Base-by-base conservation (phyloP, 345 rosid species). In the Erysimum cheiranthoides region DNA sequence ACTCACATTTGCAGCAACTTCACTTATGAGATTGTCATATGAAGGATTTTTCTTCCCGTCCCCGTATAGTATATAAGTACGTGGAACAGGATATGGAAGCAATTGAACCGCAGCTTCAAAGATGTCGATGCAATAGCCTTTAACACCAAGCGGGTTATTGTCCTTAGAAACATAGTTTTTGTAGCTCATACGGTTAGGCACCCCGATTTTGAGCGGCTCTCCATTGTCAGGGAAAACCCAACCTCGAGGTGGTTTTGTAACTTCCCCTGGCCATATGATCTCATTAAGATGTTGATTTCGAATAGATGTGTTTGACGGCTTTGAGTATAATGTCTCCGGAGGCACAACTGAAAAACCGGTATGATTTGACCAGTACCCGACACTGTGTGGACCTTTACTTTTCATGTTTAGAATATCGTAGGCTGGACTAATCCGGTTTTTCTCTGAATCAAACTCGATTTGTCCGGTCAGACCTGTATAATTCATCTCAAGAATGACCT, bases 141-240 rank as follows among this genome's bases (percentile, higher is more conserved):
- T 83, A 74, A 87, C 93, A 56, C 99, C 92, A 3, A 79, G 95
- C 2, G 96, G 87, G 53, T 76, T 72, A 8, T 70, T 80, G 62
- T 92, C 98, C 78, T 79, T 85, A 5, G 81, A 62, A 54, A 74
- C 88, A 78, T 83, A 86, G 73, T 90, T 83, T 68, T 75, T 74
- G 68, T 78, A 94, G 81, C 84, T 79, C 59, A 84, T 85, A 28
- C 98, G 88, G 81, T 92, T 58, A 25, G 98, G 98, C 68, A 94
- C 97, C 0, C 82, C 91, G 52, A 92, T 92, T 27, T 82, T 80
- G 28, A 94, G 84, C 8, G 95, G 91, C 77, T 80, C 76, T 70
- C 96, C 97, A 59, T 94, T 92, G 81, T 90, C 79, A 6, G 97
- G 92, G 81, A 94, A 92, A 13, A 90, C 95, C 97, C 98, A 92